phyloP scores from a whole-genome alignment of 2,329 filamentous ascomycete genomes.

The Fusarium virguliforme region DNA sequence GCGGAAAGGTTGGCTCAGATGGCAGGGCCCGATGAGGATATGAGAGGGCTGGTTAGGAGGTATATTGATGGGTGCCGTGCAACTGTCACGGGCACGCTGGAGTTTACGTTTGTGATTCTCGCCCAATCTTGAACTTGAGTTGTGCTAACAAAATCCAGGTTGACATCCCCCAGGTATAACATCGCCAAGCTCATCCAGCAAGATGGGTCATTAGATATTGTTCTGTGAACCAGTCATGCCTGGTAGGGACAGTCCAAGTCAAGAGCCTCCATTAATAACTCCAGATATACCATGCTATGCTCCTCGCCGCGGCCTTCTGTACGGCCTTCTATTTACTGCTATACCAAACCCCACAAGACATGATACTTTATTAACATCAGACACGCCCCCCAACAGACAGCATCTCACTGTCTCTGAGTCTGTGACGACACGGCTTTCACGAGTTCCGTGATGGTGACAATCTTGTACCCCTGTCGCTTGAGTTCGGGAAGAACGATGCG shows the following conservation, averaged over 20 bases:
- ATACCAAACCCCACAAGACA: neutral
- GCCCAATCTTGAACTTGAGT: neutral
- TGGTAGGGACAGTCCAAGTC: no score
- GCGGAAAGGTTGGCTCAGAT: constrained; percentile 34
- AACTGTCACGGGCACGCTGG: constrained; percentile 54
- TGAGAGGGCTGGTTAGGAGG: constrained; percentile 31
- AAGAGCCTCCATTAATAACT: constrained; percentile 3
- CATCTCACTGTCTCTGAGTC: constrained; percentile 41
- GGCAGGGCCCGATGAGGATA: constrained; percentile 24
- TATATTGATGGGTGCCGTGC: constrained; percentile 54
- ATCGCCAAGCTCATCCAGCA: constrained; percentile 51
- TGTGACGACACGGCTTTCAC: constrained; percentile 61
- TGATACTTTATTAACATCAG: neutral
- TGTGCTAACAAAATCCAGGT: constrained; percentile 45
- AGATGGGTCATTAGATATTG: constrained; percentile 56
- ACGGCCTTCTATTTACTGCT: neutral
- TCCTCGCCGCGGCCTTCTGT: neutral
- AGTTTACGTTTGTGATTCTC: constrained; percentile 53
- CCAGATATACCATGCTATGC: neutral
- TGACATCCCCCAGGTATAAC: constrained; percentile 55
- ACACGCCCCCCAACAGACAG: neutral
- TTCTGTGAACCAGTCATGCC: constrained; percentile 43
- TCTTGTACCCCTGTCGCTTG: constrained; percentile 76
- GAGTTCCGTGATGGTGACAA: constrained; percentile 81
- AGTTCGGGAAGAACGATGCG: constrained; percentile 80